Percentiles rank a stretch among this genome's conserved stretches.
These are phyloP conservation scores for Paramecium sexaurelia DNA, from an alignment of 73 alveolate genomes.

Conservation along the genomic window DNA sequence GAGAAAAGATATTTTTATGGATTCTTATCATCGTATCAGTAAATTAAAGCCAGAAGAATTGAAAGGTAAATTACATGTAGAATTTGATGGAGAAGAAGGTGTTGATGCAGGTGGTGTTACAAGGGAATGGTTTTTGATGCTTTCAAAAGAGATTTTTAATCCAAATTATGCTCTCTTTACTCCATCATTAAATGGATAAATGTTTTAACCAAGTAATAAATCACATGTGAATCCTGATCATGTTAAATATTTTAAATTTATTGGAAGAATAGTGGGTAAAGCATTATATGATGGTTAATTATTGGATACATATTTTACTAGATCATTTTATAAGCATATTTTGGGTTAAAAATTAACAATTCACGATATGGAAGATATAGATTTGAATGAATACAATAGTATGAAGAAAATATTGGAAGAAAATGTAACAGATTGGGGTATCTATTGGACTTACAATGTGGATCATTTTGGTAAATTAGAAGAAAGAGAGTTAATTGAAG, in stretches of 20 bases:
- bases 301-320: constrained; percentile 96
- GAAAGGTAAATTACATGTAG: constrained; percentile 69
- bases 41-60: constrained; percentile 55
- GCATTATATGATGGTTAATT: constrained; percentile 91
- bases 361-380: constrained; percentile 99
- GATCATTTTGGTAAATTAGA: constrained; percentile 91
- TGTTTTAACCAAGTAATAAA: constrained; percentile 67
- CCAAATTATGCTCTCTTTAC: constrained; percentile 91
- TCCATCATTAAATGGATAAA: constrained; percentile 64
- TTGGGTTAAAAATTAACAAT: constrained; percentile 93
- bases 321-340: constrained; percentile 97
- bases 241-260: constrained; percentile 95
- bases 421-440: constrained; percentile 72
- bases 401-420: constrained; percentile 89
- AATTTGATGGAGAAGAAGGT: constrained; percentile 96
- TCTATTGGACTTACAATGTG: constrained; percentile 69
- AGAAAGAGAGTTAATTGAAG: constrained; percentile 86
- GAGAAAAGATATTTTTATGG: constrained; percentile 60
- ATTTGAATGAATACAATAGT: constrained; percentile 91
- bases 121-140: constrained; percentile 97
- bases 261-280: constrained; percentile 98
- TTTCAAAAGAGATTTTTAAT: constrained; percentile 98
- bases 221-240: constrained; percentile 89
- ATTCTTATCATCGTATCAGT: constrained; percentile 45
- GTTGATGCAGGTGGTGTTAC: constrained; percentile 99